Base-by-base conservation (phyloP, 2,329 filamentous ascomycete genomes). In the Sclerotiophoma versabilis region DNA sequence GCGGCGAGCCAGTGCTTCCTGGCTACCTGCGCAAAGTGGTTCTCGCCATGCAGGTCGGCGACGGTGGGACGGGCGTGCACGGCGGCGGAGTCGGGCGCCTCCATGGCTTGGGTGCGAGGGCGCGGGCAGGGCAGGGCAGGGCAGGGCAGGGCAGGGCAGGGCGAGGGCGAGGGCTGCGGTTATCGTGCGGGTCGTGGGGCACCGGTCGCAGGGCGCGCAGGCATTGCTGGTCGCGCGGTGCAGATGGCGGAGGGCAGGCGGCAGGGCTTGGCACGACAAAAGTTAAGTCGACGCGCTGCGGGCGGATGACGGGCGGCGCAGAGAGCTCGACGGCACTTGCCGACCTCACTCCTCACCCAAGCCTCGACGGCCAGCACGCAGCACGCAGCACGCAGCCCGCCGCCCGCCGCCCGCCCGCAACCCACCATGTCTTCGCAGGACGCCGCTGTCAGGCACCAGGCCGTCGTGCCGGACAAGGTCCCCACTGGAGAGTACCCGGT, bases 401-500 rank as follows among this genome's bases (percentile, higher is more conserved):
- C 12, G 20, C 22, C 17, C 8, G 55, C 60, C 46, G 53, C 46
- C 51, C 54, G 49, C 38, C 62, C 63, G 52, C 61, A 63, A 63
- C 45, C 42, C 39, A 68, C 58, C 54, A 74, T 73, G 71, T 66
- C 69, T 49, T 58, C 66, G 45, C 61, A 68, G 54, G 60, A 64
- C 42, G 59, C 49, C 44, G 64, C 58, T 37, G 64, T 67, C 48
- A 65, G 64, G 57, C 65, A 68, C 53, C 75, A 76, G 70, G 74
- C 77, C 49, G 71, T 87, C 70, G 84, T 91, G 62, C 89, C 90
- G 54, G 88, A 89, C 75, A 96, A 95, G 85, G 84, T 87, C 74
- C 80, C 92, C 68, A 83, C 88, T 75, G 91, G 90, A 69, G 88
- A 95, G 57, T 98, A 91, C 76, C 93, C 93, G 54, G 95, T 98